These are phyloP conservation scores for Paradendryphiella salina DNA, from an alignment of 2,329 filamentous ascomycete genomes.

Conservation along the genomic window DNA sequence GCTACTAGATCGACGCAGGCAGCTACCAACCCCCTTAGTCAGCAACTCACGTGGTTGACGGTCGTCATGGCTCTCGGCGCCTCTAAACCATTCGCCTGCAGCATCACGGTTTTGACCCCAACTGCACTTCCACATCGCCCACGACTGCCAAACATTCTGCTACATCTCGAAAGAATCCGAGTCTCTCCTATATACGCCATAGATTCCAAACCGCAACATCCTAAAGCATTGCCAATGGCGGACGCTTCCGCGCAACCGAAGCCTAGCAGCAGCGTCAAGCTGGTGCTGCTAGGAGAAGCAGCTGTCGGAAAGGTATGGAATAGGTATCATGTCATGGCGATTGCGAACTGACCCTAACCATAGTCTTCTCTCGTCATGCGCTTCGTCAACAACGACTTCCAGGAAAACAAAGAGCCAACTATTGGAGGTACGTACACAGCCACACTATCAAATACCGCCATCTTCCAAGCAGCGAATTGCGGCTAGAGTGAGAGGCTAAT, in stretches of 20 bases:
- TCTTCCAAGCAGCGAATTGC: background rate
- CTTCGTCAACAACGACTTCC: constrained; percentile 99
- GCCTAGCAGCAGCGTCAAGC: constrained; percentile 99
- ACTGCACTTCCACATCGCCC: constrained; percentile 7
- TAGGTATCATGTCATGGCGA: background rate
- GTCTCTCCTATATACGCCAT: background rate
- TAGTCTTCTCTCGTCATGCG: constrained; percentile 95
- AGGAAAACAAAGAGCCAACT: constrained; percentile 99
- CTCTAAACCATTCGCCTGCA: constrained; percentile 20
- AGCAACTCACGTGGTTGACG: constrained; percentile 14
- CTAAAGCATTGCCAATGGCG: constrained; percentile 60
- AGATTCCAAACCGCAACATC: constrained; percentile 4
- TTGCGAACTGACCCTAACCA: background rate
- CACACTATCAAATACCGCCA: background rate
- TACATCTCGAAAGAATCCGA: background rate
- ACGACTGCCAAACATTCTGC: background rate
- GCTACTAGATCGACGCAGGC: no score
- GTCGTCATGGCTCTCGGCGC: constrained; percentile 23
- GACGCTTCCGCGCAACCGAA: constrained; percentile 74
- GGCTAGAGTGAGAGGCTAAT: constrained; percentile 1
- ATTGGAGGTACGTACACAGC: constrained; percentile 75
- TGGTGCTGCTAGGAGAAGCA: constrained; percentile 94
- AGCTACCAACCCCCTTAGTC: constrained; percentile 11
- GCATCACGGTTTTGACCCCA: constrained; percentile 9
- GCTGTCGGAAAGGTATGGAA: constrained; percentile 88